A percentile compares a stretch with the other conserved stretches of the same genome.
These are phyloP conservation scores for Leptomonas pyrrhocoris DNA, from an alignment of 208 protist genomes.

Conservation along the genomic window DNA sequence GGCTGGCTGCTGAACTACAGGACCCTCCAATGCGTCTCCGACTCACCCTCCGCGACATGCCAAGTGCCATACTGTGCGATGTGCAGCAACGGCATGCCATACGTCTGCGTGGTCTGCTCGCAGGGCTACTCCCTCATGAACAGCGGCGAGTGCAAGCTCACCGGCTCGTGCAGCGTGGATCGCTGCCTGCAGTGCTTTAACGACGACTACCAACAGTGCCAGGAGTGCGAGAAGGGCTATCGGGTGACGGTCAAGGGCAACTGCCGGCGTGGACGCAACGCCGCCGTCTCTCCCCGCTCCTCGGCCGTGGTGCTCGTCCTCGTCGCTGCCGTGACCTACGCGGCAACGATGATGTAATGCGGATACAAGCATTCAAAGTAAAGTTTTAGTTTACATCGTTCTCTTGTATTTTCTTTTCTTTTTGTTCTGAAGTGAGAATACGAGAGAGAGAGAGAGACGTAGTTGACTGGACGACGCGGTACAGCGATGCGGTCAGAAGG, in stretches of 20 bases:
- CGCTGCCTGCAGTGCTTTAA: not conserved
- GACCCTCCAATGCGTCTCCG: not conserved
- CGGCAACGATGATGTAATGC: not conserved
- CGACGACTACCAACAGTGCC: not conserved
- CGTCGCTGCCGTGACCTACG: not conserved
- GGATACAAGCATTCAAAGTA: not conserved
- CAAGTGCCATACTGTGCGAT: not conserved
- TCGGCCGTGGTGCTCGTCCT: not conserved
- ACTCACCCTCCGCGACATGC: not conserved
- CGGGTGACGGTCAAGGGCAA: not conserved
- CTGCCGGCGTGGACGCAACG: not conserved
- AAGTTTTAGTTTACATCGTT: not conserved
- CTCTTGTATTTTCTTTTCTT: not conserved
- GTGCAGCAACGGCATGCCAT: constrained; percentile 2
- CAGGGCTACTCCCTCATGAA: constrained; percentile 3
- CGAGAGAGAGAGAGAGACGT: too few species aligned
- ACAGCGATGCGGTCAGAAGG: too few species aligned
- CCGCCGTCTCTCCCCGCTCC: not conserved
- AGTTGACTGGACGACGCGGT: too few species aligned
- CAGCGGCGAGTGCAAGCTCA: constrained; percentile 2
- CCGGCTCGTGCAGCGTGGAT: constrained; percentile 5
- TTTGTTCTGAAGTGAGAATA: too few species aligned
- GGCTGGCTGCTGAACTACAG: not conserved
- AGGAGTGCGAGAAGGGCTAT: constrained; percentile 2
- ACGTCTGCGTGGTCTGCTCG: not conserved